A percentile compares a stretch with the other conserved stretches of the same genome.
Evolutionary conservation across 257 asterid genomes (phyloP).

Genomic region (Capsicum baccatum): DNA sequence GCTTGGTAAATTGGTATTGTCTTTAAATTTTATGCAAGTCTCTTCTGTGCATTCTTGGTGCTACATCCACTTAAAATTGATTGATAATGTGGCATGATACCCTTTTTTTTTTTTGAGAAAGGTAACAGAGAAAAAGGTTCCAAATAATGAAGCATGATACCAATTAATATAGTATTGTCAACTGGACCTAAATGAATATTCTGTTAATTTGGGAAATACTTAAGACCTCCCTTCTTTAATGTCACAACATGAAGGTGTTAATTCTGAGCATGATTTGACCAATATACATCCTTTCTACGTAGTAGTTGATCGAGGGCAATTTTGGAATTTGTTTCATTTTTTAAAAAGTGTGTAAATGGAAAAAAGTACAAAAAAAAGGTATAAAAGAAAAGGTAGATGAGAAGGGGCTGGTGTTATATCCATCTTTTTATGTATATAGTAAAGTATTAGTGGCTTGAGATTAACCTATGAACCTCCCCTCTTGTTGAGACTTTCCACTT

Average conservation of each 20-base stretch:
- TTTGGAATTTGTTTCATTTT: conserved; percentile 10
- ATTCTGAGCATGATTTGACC: conserved; percentile 10
- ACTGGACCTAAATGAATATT: background rate
- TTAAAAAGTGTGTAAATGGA: background rate
- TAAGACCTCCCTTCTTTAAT: background rate
- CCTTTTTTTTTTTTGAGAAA: conserved; percentile 7
- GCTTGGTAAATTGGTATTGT: conserved; percentile 74
- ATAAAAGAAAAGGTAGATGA: background rate
- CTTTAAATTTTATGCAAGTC: conserved; percentile 10
- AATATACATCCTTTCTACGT: background rate
- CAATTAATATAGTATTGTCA: background rate
- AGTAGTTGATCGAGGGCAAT: background rate
- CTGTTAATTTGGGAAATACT: background rate
- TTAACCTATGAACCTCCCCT: no score
- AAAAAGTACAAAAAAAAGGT: background rate
- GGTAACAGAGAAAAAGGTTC: background rate
- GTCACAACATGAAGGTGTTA: conserved; percentile 11
- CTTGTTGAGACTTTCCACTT: no score
- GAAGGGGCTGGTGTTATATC: background rate
- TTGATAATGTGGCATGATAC: background rate
- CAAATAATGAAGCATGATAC: background rate
- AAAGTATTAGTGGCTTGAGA: background rate
- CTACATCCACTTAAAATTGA: background rate
- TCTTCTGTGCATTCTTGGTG: background rate
- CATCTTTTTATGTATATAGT: background rate